Evolutionary conservation across 1,139 yeast genomes (phyloP).

Genomic region (Pichia sp.): DNA sequence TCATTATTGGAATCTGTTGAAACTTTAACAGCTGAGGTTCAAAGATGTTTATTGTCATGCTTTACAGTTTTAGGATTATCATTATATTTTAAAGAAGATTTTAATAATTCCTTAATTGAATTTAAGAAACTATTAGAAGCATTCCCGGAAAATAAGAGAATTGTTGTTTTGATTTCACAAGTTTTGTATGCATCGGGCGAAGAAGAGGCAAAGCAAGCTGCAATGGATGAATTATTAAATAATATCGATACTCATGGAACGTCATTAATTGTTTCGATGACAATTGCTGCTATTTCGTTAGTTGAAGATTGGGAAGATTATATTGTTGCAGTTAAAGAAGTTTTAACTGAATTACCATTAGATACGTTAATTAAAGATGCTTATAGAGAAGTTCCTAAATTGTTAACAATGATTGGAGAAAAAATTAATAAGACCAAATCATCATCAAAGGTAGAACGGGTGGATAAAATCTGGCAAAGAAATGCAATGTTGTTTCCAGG

Average conservation of each 20-base stretch:
- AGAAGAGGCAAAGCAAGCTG: constrained; percentile 73
- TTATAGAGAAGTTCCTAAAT: constrained; percentile 49
- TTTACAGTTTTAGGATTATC: constrained; percentile 66
- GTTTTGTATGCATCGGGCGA: constrained; percentile 69
- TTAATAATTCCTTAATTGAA: constrained; percentile 60
- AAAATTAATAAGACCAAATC: constrained; percentile 32
- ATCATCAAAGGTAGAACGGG: neutral
- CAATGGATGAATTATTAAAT: constrained; percentile 62
- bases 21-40: constrained; percentile 31
- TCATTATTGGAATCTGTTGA: constrained; percentile 41
- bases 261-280: constrained; percentile 56
- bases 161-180: constrained; percentile 72
- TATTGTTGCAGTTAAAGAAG: constrained; percentile 59
- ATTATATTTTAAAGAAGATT: constrained; percentile 53
- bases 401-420: constrained; percentile 34
- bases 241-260: constrained; percentile 61
- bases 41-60: constrained; percentile 45
- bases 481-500: constrained; percentile 70
- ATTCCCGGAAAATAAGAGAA: constrained; percentile 48
- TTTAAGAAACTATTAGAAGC: constrained; percentile 55
- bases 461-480: constrained; percentile 50
- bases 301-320: constrained; percentile 57
- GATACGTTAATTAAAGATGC: constrained; percentile 42
- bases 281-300: constrained; percentile 76
- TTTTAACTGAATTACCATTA: constrained; percentile 48